Evolutionary conservation across 164 flowering plant species (phyloP).

Genomic region (Magnolia changhungtana): DNA sequence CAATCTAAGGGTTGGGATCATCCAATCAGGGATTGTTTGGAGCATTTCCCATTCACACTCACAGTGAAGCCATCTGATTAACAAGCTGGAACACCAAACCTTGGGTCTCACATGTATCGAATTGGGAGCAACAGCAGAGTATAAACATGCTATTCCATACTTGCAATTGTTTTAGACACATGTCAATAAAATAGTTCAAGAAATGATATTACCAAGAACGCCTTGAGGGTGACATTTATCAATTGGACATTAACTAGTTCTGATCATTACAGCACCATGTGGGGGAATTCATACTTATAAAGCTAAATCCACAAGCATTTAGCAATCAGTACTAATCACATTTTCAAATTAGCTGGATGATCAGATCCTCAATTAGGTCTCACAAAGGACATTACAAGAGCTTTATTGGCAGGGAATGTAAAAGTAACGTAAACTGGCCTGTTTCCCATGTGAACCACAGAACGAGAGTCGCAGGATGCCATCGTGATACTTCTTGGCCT

Average conservation of each 20-base stretch:
- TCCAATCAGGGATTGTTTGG: too few species aligned
- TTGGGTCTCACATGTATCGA: too few species aligned
- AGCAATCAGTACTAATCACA: neutral
- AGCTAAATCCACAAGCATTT: neutral
- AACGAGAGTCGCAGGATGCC: conserved; percentile 45
- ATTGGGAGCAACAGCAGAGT: too few species aligned
- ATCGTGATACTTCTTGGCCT: conserved; percentile 81
- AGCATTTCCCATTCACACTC: too few species aligned
- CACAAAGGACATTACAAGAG: neutral
- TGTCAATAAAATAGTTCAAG: neutral
- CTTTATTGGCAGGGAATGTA: neutral
- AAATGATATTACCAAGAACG: neutral
- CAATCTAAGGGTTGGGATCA: too few species aligned
- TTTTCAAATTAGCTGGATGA: neutral
- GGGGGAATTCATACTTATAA: neutral
- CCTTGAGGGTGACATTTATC: neutral
- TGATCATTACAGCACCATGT: neutral
- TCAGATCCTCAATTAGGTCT: neutral
- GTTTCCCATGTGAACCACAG: conserved; percentile 49
- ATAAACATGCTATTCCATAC: neutral
- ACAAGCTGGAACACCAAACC: too few species aligned
- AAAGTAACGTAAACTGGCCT: conserved; percentile 38
- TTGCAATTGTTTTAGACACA: neutral
- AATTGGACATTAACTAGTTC: conserved; percentile 1
- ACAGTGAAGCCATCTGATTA: too few species aligned